These are phyloP conservation scores for Dianthus caryophyllus DNA, from an alignment of 148 eudicot species.

Conservation along the genomic window DNA sequence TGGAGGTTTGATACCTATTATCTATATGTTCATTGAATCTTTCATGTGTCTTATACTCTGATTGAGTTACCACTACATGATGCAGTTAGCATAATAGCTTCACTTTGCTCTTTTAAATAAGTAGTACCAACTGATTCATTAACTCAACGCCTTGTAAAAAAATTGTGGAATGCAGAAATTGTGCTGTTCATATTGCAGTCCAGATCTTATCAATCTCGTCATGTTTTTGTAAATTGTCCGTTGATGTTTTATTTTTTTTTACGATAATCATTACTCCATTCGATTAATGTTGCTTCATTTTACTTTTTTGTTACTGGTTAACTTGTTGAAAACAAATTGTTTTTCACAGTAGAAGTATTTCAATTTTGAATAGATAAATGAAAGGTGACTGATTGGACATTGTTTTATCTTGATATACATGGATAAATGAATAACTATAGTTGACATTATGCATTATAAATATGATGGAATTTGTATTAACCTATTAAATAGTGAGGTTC, in stretches of 20 bases:
- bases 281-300: background rate
- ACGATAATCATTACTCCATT: background rate
- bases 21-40: background rate
- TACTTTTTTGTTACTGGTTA: too few species aligned
- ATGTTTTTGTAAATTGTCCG: too few species aligned
- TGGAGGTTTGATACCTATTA: constrained; percentile 52
- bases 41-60: background rate
- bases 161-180: too few species aligned
- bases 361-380: too few species aligned
- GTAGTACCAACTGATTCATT: background rate
- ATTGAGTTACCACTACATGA: background rate
- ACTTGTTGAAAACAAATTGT: too few species aligned
- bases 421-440: too few species aligned
- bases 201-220: background rate
- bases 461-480: background rate
- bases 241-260: too few species aligned
- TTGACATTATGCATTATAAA: too few species aligned
- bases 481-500: background rate
- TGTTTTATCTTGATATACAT: too few species aligned
- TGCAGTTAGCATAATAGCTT: background rate
- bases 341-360: too few species aligned
- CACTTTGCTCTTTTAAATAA: background rate
- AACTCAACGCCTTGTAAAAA: background rate
- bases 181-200: background rate
- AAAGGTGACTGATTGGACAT: too few species aligned